These are phyloP conservation scores for Fusarium fracticaudum DNA, from an alignment of 2,329 filamentous ascomycete species.

Conservation along the genomic window DNA sequence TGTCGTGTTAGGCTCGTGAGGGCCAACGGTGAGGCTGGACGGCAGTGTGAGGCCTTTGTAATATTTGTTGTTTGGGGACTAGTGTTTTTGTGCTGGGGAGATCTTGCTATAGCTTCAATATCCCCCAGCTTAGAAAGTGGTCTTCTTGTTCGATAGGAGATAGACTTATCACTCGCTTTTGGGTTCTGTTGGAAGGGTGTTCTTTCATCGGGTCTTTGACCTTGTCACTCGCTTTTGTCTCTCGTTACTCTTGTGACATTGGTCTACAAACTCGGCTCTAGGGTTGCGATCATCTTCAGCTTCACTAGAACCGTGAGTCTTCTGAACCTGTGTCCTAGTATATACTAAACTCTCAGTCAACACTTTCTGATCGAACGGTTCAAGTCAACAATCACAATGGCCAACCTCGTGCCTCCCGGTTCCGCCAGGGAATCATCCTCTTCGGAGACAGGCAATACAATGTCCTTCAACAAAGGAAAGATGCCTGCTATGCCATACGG, in stretches of 20 bases:
- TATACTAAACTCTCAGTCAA: not conserved
- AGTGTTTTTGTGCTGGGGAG: not conserved
- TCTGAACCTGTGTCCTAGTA: accelerated
- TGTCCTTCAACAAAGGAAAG: conserved; percentile 4
- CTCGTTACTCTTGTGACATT: conserved; percentile 1
- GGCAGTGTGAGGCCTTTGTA: conserved; percentile 18
- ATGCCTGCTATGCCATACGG: not conserved
- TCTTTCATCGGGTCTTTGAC: conserved; percentile 8
- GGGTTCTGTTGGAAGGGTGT: not conserved
- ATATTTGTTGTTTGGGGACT: not conserved
- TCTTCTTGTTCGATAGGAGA: not conserved
- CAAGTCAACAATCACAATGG: conserved; percentile 5
- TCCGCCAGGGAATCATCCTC: conserved; percentile 31
- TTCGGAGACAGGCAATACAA: conserved; percentile 12
- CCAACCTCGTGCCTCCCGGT: not conserved
- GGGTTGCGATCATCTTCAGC: too few species aligned
- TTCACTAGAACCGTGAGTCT: not conserved
- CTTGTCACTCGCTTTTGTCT: conserved; percentile 25
- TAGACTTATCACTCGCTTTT: conserved; percentile 30
- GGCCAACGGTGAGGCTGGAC: conserved; percentile 24
- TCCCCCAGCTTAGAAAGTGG: conserved; percentile 17
- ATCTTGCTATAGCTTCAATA: conserved; percentile 41
- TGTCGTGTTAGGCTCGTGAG: conserved; percentile 35
- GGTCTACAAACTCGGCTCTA: accelerated
- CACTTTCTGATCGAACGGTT: not conserved